phyloP scores from a whole-genome alignment of 208 protist genomes.

The Endotrypanum monterogeii region DNA sequence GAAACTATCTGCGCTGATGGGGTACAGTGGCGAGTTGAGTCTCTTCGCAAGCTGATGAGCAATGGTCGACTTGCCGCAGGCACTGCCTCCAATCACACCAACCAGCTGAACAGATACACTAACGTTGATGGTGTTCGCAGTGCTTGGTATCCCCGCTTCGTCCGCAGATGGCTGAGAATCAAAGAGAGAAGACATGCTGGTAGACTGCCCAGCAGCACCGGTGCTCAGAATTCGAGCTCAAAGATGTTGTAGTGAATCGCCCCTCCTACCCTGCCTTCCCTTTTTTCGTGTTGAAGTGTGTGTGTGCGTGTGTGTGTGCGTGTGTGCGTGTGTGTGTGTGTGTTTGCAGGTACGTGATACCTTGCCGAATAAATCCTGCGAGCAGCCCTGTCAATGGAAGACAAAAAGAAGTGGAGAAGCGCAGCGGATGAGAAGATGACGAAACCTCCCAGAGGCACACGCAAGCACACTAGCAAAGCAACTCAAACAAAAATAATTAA shows the following conservation, averaged over 20 bases:
- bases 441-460: neutral
- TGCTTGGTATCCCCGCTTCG: neutral
- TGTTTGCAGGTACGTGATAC: no score
- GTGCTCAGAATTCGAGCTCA: neutral
- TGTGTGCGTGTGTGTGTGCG: no score
- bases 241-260: neutral
- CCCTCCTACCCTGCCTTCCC: neutral
- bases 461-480: neutral
- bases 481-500: neutral
- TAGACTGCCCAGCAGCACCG: neutral
- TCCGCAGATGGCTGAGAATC: neutral
- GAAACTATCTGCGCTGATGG: slow-evolving; percentile 58
- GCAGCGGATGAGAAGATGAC: neutral
- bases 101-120: slow-evolving; percentile 20
- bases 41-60: slow-evolving; percentile 38
- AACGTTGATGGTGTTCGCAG: neutral
- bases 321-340: no score
- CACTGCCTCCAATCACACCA: slow-evolving; percentile 58
- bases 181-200: neutral
- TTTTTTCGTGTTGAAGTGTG: no score
- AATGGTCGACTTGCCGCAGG: slow-evolving; percentile 54
- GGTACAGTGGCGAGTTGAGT: slow-evolving; percentile 47
- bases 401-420: no score
- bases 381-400: neutral
- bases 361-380: neutral